Evolutionary conservation across 768 basidiomycete species (phyloP).

Genomic region (Dendrothele bispora): DNA sequence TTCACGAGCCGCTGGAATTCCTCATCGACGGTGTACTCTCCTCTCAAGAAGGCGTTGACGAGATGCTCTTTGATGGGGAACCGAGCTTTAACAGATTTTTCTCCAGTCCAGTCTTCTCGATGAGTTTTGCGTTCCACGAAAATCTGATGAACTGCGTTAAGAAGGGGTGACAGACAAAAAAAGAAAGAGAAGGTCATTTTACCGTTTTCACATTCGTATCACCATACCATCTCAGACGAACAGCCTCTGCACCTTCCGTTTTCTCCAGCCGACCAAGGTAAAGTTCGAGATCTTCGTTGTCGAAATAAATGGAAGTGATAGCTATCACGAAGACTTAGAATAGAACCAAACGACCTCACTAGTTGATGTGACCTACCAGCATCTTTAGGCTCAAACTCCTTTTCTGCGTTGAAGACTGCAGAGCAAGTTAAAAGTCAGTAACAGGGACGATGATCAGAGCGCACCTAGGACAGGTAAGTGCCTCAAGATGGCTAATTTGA

Average conservation of each 20-base stretch:
- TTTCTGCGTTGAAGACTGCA: conserved; percentile 89
- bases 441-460: conserved; percentile 1
- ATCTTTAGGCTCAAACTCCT: conserved; percentile 87
- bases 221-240: conserved; percentile 97
- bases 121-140: conserved; percentile 91
- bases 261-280: conserved; percentile 97
- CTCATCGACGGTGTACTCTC: conserved; percentile 90
- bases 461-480: conserved; percentile 92
- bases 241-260: conserved; percentile 96
- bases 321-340: conserved; percentile 41
- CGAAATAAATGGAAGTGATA: conserved; percentile 97
- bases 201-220: conserved; percentile 81
- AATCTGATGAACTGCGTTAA: conserved; percentile 43
- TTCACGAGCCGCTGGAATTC: conserved; percentile 85
- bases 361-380: conserved; percentile 46
- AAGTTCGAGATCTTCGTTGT: conserved; percentile 92
- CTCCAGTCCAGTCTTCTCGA: conserved; percentile 99
- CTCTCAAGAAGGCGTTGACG: conserved; percentile 87
- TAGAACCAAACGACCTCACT: background rate
- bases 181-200: conserved; percentile 20
- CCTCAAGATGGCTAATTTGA: conserved; percentile 90
- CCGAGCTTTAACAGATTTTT: conserved; percentile 96
- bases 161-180: background rate
- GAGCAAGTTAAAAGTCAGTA: background rate
- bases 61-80: conserved; percentile 94